phyloP scores from a whole-genome alignment of 2,329 filamentous ascomycete species.

The Mycogone perniciosa region DNA sequence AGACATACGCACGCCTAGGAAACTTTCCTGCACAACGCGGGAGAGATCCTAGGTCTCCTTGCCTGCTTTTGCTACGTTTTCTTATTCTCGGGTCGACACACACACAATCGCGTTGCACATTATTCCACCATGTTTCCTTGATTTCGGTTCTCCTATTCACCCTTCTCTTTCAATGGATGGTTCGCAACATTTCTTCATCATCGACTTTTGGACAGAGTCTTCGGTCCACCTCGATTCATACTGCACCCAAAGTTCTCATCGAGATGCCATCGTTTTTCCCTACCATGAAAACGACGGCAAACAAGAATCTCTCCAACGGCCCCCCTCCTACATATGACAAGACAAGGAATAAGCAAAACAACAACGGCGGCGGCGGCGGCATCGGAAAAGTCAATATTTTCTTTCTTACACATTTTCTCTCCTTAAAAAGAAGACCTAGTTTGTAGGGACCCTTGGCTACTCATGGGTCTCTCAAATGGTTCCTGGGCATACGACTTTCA shows the following conservation, averaged over 20 bases:
- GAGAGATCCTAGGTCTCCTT: neutral
- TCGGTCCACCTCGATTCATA: constrained; percentile 17
- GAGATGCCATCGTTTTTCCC: neutral
- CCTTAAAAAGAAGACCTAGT: constrained; percentile 16
- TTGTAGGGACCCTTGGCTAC: constrained; percentile 25
- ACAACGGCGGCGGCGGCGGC: constrained; percentile 5
- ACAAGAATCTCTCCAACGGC: neutral
- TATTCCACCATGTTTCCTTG: constrained; percentile 19
- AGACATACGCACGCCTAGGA: constrained; percentile 10
- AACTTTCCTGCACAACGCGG: neutral
- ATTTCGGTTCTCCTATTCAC: constrained; percentile 17
- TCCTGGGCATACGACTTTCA: constrained; percentile 24
- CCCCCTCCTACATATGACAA: constrained; percentile 2
- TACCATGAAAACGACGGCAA: neutral
- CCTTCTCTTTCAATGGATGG: constrained; percentile 25
- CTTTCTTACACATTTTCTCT: constrained; percentile 17
- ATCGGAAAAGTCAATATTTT: constrained; percentile 9
- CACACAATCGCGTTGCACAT: constrained; percentile 1
- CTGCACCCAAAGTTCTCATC: constrained; percentile 4
- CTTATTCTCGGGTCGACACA: constrained; percentile 6
- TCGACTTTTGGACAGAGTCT: constrained; percentile 24
- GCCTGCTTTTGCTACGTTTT: constrained; percentile 2
- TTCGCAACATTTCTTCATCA: constrained; percentile 20
- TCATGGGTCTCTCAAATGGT: constrained; percentile 21
- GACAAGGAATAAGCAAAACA: constrained; percentile 8